Percentiles rank a stretch among this genome's conserved stretches.
Conservation (phyloP, 441 rosid species). For the Populus hybrid region DNA sequence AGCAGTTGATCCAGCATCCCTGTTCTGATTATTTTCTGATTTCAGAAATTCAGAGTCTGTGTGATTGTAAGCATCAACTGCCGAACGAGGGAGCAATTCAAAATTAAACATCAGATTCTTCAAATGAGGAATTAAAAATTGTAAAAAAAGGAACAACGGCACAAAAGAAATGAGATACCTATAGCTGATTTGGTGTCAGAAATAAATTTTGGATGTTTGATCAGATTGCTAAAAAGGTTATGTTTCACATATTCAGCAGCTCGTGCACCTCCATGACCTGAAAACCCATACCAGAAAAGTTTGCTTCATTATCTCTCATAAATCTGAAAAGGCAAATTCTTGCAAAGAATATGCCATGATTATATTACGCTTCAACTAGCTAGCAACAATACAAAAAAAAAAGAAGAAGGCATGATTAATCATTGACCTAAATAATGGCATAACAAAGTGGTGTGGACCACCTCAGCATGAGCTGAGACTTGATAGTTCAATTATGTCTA, state of each 20-base stretch:
- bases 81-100: constrained; percentile 8
- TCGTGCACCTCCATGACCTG: constrained; percentile 99
- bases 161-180: constrained; percentile 41
- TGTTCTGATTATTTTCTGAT: constrained; percentile 78
- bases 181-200: constrained; percentile 94
- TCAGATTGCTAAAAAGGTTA: constrained; percentile 90
- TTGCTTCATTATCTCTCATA: constrained; percentile 8
- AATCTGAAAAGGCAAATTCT: constrained; percentile 1
- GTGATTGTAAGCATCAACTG: constrained; percentile 90
- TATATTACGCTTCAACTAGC: neutral
- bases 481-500: constrained; percentile 1
- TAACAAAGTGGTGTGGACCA: constrained; percentile 12
- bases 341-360: neutral
- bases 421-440: constrained; percentile 14
- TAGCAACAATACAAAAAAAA: neutral
- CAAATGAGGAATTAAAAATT: constrained; percentile 3
- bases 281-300: constrained; percentile 14
- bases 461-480: constrained; percentile 7
- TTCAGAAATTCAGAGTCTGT: constrained; percentile 91
- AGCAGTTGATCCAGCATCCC: constrained; percentile 99
- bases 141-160: neutral
- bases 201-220: constrained; percentile 93
- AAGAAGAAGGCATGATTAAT: neutral
- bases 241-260: constrained; percentile 98
- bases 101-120: constrained; percentile 14